Evolutionary conservation across 2,329 filamentous ascomycete genomes (phyloP), one percentile per base, ranked within the genome.

Genomic region (Stagonosporopsis chrysanthemi): DNA sequence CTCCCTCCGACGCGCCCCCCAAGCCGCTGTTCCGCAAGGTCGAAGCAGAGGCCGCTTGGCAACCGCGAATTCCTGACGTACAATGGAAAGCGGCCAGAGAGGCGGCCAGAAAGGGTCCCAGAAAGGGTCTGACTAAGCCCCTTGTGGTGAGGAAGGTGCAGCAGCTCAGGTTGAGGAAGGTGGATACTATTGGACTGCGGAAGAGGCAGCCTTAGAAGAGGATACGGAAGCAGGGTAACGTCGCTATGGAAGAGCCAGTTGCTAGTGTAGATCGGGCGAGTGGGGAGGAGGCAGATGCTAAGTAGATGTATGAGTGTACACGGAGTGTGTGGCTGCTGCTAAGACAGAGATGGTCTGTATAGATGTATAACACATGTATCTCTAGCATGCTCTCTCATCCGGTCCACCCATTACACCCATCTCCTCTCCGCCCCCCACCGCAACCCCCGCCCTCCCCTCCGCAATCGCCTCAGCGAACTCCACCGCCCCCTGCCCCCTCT

Each of bases 381-480:
- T 28, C 28, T 9, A 33, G 15, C 24, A 26, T 1, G 8, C 24
- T 26, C 24, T 2, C 24, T 6, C 24, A 26, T 26, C 24, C 8
- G 4, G 24, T 8, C 5, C 24, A 4, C 22, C 6, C n/a, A 19
- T 31, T 31, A 23, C 15, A 1, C 33, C 43, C 49, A 3, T 44
- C 14, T 2, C 40, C 40, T 45, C 40, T 46, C 41, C 43, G 38
- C 46, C 26, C 29, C 6, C 12, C 7, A 77, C 59, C 44, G 75
- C 78, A 58, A 97, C 74, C 79, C 97, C 61, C 86, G 90, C 65
- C 86, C 91, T 78, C 79, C 96, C 57, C 81, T 90, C 69, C 84
- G 88, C 71, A 86, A 89, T 52, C 82, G 89, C 60, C 78, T 86
- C 42, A 83, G 87, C 70, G 86, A 97, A 70, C 41, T 80, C 81